Evolutionary conservation across 169 alveolate species (phyloP).

Genomic region (Eimeria necatrix): DNA sequence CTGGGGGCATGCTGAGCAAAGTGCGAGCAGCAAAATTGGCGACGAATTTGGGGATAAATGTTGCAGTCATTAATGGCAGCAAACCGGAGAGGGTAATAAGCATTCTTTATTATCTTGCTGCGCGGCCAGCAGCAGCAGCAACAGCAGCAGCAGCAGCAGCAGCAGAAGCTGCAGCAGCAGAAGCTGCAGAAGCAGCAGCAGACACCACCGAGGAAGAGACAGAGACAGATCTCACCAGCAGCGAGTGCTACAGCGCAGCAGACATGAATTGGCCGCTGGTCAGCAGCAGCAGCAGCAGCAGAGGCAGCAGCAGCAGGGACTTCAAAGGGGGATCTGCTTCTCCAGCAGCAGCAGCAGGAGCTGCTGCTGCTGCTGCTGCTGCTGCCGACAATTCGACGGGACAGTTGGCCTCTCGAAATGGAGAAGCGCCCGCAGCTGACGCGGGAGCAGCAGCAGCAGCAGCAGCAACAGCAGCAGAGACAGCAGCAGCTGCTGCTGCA

Average conservation of each 20-base stretch:
- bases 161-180: neutral
- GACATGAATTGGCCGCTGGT: neutral
- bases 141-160: slow-evolving; percentile 43
- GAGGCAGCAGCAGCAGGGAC: neutral
- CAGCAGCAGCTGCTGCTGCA: neutral
- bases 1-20: slow-evolving; percentile 87
- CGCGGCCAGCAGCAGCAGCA: neutral
- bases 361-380: neutral
- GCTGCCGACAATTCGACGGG: too few species aligned
- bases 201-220: neutral
- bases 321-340: neutral
- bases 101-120: slow-evolving; percentile 26
- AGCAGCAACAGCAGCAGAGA: neutral
- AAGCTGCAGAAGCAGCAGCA: neutral
- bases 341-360: too few species aligned
- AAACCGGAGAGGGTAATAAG: slow-evolving; percentile 38
- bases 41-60: slow-evolving; percentile 83
- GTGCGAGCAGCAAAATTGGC: slow-evolving; percentile 84
- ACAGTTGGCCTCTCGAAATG: neutral
- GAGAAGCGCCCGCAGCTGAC: neutral
- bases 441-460: slow-evolving; percentile 26
- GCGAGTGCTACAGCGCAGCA: neutral
- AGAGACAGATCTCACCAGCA: too few species aligned
- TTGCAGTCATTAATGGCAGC: slow-evolving; percentile 50
- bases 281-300: neutral